Evolutionary conservation across 169 alveolate species (phyloP).

Genomic region (Cryptosporidium bovis): DNA sequence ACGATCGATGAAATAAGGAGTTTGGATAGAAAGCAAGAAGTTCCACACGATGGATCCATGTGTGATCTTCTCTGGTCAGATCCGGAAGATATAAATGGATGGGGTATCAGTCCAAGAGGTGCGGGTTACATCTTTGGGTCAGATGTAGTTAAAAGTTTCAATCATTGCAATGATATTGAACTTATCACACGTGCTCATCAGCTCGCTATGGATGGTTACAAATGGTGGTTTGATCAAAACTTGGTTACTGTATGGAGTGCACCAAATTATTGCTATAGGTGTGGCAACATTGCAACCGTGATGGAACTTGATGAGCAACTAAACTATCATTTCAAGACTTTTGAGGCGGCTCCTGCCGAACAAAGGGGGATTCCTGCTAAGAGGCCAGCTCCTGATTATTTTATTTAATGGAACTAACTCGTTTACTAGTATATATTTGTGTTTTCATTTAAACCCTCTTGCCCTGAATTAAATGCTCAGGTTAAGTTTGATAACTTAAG

Average conservation of each 20-base stretch:
- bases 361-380: conserved; percentile 86
- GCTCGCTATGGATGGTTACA: conserved; percentile 99
- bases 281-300: conserved; percentile 91
- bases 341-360: conserved; percentile 89
- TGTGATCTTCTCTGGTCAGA: conserved; percentile 99
- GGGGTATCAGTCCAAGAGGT: conserved; percentile 99
- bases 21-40: conserved; percentile 96
- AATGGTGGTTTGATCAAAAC: conserved; percentile 88
- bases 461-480: not conserved
- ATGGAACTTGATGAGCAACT: conserved; percentile 91
- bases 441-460: not conserved
- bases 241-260: conserved; percentile 96
- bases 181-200: conserved; percentile 99
- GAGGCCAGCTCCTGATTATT: conserved; percentile 89
- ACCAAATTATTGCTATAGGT: conserved; percentile 96
- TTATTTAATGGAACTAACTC: conserved; percentile 74
- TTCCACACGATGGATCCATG: conserved; percentile 99
- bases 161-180: conserved; percentile 93
- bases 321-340: conserved; percentile 83
- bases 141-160: conserved; percentile 94
- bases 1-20: conserved; percentile 94
- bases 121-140: conserved; percentile 99
- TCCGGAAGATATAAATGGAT: conserved; percentile 98
- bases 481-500: not conserved
- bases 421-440: too few species aligned